Evolutionary conservation across 1,139 yeast species (phyloP).

Genomic region (Pichia sp.): DNA sequence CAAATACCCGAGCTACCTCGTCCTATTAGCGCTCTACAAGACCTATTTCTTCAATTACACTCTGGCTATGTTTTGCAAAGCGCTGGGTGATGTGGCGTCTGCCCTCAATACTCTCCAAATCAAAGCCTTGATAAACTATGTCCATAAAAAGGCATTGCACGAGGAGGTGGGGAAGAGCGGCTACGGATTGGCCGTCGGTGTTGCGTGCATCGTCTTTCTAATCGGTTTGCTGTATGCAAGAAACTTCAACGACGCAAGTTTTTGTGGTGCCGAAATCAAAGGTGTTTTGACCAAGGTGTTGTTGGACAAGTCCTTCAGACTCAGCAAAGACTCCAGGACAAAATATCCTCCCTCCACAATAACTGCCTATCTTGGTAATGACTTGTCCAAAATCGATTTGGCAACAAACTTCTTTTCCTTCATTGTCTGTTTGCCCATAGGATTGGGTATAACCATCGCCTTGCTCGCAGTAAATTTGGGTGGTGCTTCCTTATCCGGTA

Average conservation of each 20-base stretch:
- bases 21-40: constrained; percentile 44
- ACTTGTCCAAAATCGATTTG: constrained; percentile 73
- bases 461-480: constrained; percentile 69
- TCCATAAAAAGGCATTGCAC: constrained; percentile 39
- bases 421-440: constrained; percentile 58
- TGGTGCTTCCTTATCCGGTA: constrained; percentile 49
- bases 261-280: constrained; percentile 66
- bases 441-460: constrained; percentile 55
- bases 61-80: constrained; percentile 40
- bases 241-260: constrained; percentile 55
- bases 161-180: constrained; percentile 37
- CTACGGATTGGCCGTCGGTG: constrained; percentile 58
- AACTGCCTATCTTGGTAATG: constrained; percentile 74
- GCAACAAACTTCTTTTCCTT: constrained; percentile 71
- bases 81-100: constrained; percentile 46
- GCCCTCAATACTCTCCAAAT: constrained; percentile 50
- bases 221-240: constrained; percentile 38
- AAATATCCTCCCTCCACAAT: constrained; percentile 62
- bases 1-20: constrained; percentile 39
- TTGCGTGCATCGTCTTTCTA: constrained; percentile 43
- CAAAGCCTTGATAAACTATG: constrained; percentile 50
- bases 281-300: constrained; percentile 64
- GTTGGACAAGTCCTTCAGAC: constrained; percentile 58
- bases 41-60: constrained; percentile 54
- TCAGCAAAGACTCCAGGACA: constrained; percentile 57